Base-by-base conservation (phyloP, 78 protist species). In the Monosiga brevicollis region DNA sequence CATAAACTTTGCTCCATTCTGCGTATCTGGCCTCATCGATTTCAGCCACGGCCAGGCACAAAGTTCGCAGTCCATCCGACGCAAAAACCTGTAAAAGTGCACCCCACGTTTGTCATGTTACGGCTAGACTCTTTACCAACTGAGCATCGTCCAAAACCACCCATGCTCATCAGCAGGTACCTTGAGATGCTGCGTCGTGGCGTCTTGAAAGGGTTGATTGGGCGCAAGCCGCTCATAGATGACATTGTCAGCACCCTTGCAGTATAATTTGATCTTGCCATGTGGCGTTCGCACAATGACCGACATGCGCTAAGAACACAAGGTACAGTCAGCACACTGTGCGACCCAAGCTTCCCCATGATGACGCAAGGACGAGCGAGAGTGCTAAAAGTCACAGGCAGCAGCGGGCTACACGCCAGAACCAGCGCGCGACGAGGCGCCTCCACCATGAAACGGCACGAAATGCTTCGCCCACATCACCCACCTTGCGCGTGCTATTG, bases 201-300 rank as follows among this genome's bases (percentile, higher is more conserved):
- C 76, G 38, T 10, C 62, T 49, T 6, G 26, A 79, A 79, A 29
- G 3, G 24, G 39, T 32, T 42, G 55, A 29, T 2, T 0, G 9
- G 1, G 35, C 6, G 29, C 15, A 15, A 43, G 62, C 2, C 43
- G 84, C 73, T 37, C 78, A 40, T 73, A 42, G 15, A 95, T 87
- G 34, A 89, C 78, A 1, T 83, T 43, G 86, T 95, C 98, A 9
- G 98, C 98, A 76, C 98, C 98, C 87, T 95, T 95, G 55, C 79
- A 38, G 74, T 79, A 91, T 20, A 95, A 38, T 25, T 3, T 2
- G 32, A 84, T 38, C 22, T 43, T 20, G 35, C 81, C 89, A 34
- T 43, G 15, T 41, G 90, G 88, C n/a, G 36, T 10, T 1, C 91
- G 85, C 37, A 89, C 91, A 35, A 94, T 71, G 24, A 89, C 91